Evolutionary conservation across 495 filamentous ascomycete species (phyloP), one percentile per base, ranked within the genome.

Genomic region (Lophium mytilinum): DNA sequence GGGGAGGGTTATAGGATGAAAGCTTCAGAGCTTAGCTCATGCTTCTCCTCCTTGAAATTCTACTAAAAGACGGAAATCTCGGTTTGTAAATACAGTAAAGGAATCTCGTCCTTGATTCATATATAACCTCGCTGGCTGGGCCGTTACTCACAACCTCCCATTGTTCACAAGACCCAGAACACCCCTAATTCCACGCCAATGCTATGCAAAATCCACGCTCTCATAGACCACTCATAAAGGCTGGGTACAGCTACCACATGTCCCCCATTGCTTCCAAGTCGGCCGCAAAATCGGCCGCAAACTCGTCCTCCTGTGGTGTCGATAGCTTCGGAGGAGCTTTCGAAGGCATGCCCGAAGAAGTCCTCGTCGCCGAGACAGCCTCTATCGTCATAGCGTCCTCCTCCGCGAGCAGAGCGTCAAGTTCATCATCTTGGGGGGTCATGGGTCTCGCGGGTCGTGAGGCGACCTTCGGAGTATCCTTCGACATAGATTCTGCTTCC

Each of bases 191-290:
- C 24, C 24, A 30, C 3, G 2, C 3, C 24, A 2, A 30, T 30
- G 24, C 24, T 30, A 30, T 30, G 24, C 24, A 2, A 30, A 30
- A 3, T 30, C 24, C 24, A 30, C 6, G 24, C 6, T 30, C 24
- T 30, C 3, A 2, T 6, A 30, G 6, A 6, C 24, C n/a, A 30
- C 17, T 37, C 10, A 17, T 17, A 18, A 17, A 11, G 36, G n/a
- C 17, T 63, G n/a, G n/a, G n/a, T n/a, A n/a, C n/a, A n/a, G n/a
- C n/a, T n/a, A 85, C 81, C 80, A 85, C 48, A 80, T 65, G 8
- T 78, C 83, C 24, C 76, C 83, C 82, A 88, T 83, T 4, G 76
- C 83, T 49, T 81, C 84, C 73, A 85, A 79, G 33, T 86, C 85
- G 56, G 83, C 83, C 4, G 71, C 77, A 63, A 76, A 80, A 34